These are phyloP conservation scores for Candida dubliniensis DNA, from an alignment of 1,139 yeast species.

Conservation along the genomic window DNA sequence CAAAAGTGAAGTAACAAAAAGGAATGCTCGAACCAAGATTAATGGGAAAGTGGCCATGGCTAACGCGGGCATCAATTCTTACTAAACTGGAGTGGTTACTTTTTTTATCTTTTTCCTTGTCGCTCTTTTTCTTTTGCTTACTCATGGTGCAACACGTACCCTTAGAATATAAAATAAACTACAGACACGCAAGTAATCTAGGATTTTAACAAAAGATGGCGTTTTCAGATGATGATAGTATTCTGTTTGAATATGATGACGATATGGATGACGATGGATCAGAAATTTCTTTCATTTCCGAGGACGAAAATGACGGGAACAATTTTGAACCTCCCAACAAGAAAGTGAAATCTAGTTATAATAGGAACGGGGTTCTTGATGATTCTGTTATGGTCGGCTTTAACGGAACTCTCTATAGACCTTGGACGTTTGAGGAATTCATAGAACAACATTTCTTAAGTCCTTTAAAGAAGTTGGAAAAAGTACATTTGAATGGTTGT, in stretches of 20 bases:
- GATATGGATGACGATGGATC: constrained; percentile 20
- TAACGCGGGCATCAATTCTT: too few relatives aligned
- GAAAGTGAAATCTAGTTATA: constrained; percentile 5
- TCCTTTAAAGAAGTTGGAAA: constrained; percentile 20
- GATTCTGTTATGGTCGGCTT: constrained; percentile 13
- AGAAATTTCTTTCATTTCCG: constrained; percentile 14
- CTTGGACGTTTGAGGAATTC: constrained; percentile 31
- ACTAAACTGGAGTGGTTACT: too few relatives aligned
- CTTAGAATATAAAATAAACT: too few relatives aligned
- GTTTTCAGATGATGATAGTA: constrained; percentile 17
- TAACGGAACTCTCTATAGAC: constrained; percentile 19
- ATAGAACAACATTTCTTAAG: constrained; percentile 22
- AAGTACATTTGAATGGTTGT: constrained; percentile 32
- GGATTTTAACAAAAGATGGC: constrained; percentile 14
- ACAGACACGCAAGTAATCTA: too few relatives aligned
- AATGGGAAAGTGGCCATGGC: too few relatives aligned
- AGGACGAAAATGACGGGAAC: constrained; percentile 10
- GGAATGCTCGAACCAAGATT: too few relatives aligned
- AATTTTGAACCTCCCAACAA: constrained; percentile 1
- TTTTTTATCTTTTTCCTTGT: too few relatives aligned
- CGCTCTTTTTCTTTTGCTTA: too few relatives aligned
- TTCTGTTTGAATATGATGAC: constrained; percentile 22
- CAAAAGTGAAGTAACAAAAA: too few relatives aligned
- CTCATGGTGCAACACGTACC: too few relatives aligned
- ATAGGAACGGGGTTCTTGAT: constrained; percentile 10